phyloP scores from a whole-genome alignment of 2,329 filamentous ascomycete genomes.

The Chaetomium strumarium region DNA sequence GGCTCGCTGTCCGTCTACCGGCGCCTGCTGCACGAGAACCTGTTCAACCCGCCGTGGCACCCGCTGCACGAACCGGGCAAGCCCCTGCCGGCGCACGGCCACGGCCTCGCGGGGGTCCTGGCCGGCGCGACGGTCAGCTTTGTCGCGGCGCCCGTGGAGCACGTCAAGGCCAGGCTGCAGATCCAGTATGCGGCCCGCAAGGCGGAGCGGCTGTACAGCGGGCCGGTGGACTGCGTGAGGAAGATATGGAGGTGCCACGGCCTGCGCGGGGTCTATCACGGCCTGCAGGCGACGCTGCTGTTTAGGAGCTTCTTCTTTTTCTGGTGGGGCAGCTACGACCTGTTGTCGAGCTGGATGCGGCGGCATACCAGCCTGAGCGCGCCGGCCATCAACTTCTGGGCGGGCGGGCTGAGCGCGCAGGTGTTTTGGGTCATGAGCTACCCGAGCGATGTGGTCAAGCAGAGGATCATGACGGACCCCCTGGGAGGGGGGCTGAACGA shows the following conservation, averaged over 20 bases:
- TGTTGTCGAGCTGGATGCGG: constrained; percentile 65
- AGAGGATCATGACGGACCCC: constrained; percentile 93
- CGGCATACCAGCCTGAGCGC: constrained; percentile 63
- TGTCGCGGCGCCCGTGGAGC: constrained; percentile 88
- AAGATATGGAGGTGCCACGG: constrained; percentile 71
- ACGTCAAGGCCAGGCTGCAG: constrained; percentile 89
- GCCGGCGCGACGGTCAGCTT: constrained; percentile 88
- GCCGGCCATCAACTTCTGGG: constrained; percentile 93
- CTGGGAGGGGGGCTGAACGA: constrained; percentile 65
- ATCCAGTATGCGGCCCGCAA: constrained; percentile 85
- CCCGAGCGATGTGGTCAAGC: constrained; percentile 89
- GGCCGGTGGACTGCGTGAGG: constrained; percentile 74
- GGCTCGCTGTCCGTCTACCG: constrained; percentile 89
- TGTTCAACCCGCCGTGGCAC: constrained; percentile 57
- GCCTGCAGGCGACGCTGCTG: constrained; percentile 74
- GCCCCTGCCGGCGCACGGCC: constrained; percentile 67
- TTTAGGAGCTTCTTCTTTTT: constrained; percentile 95
- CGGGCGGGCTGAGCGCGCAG: constrained; percentile 86
- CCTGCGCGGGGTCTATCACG: constrained; percentile 75
- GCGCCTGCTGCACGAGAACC: constrained; percentile 69
- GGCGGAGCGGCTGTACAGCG: constrained; percentile 70
- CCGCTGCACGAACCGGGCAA: constrained; percentile 30
- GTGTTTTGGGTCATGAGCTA: constrained; percentile 93
- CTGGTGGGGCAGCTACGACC: constrained; percentile 96
- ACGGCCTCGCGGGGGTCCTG: constrained; percentile 80